Evolutionary conservation across 2,329 filamentous ascomycete species (phyloP).

Genomic region (Sodiomyces alkalinus): DNA sequence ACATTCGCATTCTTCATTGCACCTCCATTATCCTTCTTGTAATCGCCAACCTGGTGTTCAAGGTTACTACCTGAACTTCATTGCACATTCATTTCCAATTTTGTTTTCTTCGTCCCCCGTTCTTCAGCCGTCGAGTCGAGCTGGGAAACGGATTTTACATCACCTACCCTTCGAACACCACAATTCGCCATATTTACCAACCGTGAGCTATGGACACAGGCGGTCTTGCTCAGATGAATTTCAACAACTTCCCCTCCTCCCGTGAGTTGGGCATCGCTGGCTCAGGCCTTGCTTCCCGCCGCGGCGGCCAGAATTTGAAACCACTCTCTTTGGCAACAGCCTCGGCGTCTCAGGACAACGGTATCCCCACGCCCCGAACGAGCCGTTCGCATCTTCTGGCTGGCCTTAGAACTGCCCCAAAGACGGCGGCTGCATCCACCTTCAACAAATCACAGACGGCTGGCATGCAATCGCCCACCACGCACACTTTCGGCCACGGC

Average conservation of each 20-base stretch:
- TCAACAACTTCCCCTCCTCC: slow-evolving; percentile 60
- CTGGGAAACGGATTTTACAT: slow-evolving; percentile 4
- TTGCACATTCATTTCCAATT: slow-evolving; percentile 5
- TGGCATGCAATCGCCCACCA: slow-evolving; percentile 22
- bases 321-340: slow-evolving; percentile 69
- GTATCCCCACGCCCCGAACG: slow-evolving; percentile 71
- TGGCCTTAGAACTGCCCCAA: slow-evolving; percentile 83
- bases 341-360: slow-evolving; percentile 50
- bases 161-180: slow-evolving; percentile 2
- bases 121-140: slow-evolving; percentile 3
- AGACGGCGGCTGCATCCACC: slow-evolving; percentile 58
- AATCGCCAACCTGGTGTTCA: background rate
- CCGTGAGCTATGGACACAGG: slow-evolving; percentile 81
- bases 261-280: slow-evolving; percentile 61
- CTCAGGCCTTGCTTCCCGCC: slow-evolving; percentile 67
- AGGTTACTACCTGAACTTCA: slow-evolving; percentile 6
- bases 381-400: slow-evolving; percentile 90
- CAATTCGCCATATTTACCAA: slow-evolving; percentile 8
- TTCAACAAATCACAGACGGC: slow-evolving; percentile 62
- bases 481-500: slow-evolving; percentile 22
- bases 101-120: slow-evolving; percentile 6
- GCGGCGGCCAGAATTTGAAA: slow-evolving; percentile 80
- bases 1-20: no score
- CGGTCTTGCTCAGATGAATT: slow-evolving; percentile 99
- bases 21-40: slow-evolving; percentile 6